A percentile compares a stretch with the other conserved stretches of the same genome.
Evolutionary conservation across 305 asterid species (phyloP).

Genomic region (Caryopteris hybrid): DNA sequence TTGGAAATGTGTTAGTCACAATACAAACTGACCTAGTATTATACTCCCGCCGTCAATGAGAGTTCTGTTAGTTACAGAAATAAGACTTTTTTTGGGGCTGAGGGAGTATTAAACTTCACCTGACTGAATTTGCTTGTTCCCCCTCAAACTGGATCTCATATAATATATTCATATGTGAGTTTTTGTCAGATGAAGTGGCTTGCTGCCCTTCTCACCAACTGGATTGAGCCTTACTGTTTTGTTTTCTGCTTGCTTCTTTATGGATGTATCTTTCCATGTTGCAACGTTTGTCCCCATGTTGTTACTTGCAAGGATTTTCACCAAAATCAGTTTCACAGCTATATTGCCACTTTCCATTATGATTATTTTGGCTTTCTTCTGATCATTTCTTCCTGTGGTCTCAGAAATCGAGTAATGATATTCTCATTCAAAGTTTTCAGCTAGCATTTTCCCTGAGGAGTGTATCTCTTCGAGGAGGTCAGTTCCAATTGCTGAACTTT

Average conservation of each 20-base stretch:
- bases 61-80: no score
- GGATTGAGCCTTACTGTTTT: background rate
- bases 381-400: slow-evolving; percentile 14
- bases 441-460: slow-evolving; percentile 73
- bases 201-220: background rate
- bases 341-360: background rate
- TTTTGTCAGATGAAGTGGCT: background rate
- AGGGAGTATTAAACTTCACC: background rate
- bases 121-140: background rate
- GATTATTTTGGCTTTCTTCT: slow-evolving; percentile 5
- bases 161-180: background rate
- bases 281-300: background rate
- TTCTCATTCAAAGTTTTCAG: slow-evolving; percentile 78
- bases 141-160: background rate
- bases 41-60: no score
- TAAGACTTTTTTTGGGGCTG: no score
- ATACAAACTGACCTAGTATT: background rate
- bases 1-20: background rate
- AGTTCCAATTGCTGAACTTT: slow-evolving; percentile 31
- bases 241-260: background rate
- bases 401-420: slow-evolving; percentile 78
- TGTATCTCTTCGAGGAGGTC: slow-evolving; percentile 62
- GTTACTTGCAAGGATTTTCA: slow-evolving; percentile 13
- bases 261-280: slow-evolving; percentile 19
- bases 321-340: slow-evolving; percentile 8